Conservation (phyloP, 1,284 basidiomycete genomes). For the Grifola frondosa region DNA sequence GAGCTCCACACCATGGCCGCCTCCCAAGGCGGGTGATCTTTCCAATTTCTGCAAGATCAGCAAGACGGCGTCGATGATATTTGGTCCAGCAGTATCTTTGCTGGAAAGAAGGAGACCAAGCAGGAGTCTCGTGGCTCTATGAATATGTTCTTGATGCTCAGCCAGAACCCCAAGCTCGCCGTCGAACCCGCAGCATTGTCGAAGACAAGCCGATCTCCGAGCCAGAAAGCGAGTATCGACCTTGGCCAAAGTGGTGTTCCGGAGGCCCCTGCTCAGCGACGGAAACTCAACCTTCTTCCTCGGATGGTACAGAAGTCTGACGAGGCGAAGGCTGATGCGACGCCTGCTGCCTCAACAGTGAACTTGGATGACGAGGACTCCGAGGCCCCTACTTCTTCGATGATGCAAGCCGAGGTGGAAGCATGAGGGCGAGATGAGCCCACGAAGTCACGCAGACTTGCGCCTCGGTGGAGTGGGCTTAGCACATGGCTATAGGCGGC, state of each 20-base stretch:
- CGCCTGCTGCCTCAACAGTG: constrained; percentile 51
- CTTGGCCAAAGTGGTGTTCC: constrained; percentile 35
- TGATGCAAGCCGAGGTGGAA: no score
- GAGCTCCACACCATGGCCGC: constrained; percentile 55
- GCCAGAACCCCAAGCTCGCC: constrained; percentile 53
- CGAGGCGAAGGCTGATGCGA: constrained; percentile 43
- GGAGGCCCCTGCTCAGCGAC: constrained; percentile 56
- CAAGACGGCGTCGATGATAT: constrained; percentile 62
- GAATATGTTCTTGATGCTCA: constrained; percentile 91
- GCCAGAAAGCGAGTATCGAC: constrained; percentile 52
- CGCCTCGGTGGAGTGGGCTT: constrained; percentile 58
- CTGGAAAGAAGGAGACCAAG: constrained; percentile 42
- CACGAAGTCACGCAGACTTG: constrained; percentile 38
- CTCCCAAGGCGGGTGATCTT: constrained; percentile 82
- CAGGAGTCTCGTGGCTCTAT: constrained; percentile 68
- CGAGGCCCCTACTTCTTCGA: no score
- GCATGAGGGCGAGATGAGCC: constrained; percentile 51
- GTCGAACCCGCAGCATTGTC: constrained; percentile 51
- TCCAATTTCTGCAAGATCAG: constrained; percentile 86
- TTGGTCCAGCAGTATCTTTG: constrained; percentile 80
- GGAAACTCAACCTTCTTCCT: constrained; percentile 69
- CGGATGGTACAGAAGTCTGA: constrained; percentile 57
- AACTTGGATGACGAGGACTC: constrained; percentile 55
- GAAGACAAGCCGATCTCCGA: constrained; percentile 50
- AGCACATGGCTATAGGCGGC: constrained; percentile 55